phyloP scores from a whole-genome alignment of 106 monocot species.

The Apostasia shenzhenica region DNA sequence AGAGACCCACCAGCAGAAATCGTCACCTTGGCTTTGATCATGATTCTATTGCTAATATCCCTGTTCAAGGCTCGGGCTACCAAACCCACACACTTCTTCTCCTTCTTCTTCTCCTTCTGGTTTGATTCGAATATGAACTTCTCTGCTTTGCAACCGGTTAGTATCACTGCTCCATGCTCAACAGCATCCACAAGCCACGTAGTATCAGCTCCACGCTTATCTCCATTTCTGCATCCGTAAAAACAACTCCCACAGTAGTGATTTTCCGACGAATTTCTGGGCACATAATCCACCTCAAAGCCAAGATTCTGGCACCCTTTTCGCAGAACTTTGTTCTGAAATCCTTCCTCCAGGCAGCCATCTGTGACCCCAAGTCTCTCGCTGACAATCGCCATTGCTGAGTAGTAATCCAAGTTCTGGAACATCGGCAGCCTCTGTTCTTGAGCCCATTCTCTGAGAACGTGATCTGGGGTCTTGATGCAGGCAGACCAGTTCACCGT shows the following conservation, averaged over 20 bases:
- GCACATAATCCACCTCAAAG: conserved; percentile 42
- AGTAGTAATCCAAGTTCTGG: conserved; percentile 26
- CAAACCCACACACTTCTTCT: conserved; percentile 56
- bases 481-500: conserved; percentile 75
- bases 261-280: conserved; percentile 49
- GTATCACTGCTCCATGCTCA: conserved; percentile 44
- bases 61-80: conserved; percentile 19
- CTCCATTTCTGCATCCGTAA: conserved; percentile 55
- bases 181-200: conserved; percentile 89
- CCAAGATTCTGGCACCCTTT: conserved; percentile 78
- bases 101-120: background rate
- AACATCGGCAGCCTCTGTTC: conserved; percentile 39
- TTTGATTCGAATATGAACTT: conserved; percentile 43
- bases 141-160: conserved; percentile 72
- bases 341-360: conserved; percentile 51
- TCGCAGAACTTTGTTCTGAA: conserved; percentile 75
- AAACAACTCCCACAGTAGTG: conserved; percentile 76
- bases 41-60: conserved; percentile 22
- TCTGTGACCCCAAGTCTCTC: conserved; percentile 66
- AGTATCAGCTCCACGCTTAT: conserved; percentile 62
- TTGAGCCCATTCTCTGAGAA: conserved; percentile 63
- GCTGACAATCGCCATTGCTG: conserved; percentile 73
- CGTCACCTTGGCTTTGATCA: conserved; percentile 42
- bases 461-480: conserved; percentile 40
- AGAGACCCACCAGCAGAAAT: conserved; percentile 75